phyloP scores from a whole-genome alignment of 345 rosid genomes.

The Pugionium dolabratum region DNA sequence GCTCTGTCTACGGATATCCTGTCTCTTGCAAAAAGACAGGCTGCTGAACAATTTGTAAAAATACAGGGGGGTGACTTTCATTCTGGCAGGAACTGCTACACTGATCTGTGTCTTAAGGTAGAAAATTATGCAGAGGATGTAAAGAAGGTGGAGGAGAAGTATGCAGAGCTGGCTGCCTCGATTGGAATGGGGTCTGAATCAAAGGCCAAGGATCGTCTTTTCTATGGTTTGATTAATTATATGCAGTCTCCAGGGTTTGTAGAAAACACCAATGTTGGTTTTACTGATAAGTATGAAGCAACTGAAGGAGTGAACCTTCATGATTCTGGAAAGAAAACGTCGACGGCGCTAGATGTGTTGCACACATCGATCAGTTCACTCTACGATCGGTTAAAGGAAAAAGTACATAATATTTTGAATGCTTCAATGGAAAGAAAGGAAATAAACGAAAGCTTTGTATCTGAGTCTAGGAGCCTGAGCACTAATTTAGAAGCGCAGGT shows the following conservation, averaged over 20 bases:
- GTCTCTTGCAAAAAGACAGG: slow-evolving; percentile 72
- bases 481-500: slow-evolving; percentile 72
- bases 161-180: slow-evolving; percentile 61
- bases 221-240: slow-evolving; percentile 66
- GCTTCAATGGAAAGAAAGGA: slow-evolving; percentile 45
- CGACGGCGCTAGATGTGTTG: slow-evolving; percentile 55
- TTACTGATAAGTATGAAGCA: slow-evolving; percentile 36
- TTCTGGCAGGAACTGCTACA: slow-evolving; percentile 53
- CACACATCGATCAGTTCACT: slow-evolving; percentile 56
- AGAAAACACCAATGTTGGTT: slow-evolving; percentile 51
- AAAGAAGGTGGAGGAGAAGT: slow-evolving; percentile 60
- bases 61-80: slow-evolving; percentile 51
- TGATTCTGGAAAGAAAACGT: slow-evolving; percentile 55
- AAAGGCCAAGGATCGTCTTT: slow-evolving; percentile 72
- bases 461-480: slow-evolving; percentile 50
- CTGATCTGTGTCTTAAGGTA: slow-evolving; percentile 59
- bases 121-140: slow-evolving; percentile 63
- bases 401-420: slow-evolving; percentile 49
- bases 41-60: slow-evolving; percentile 64
- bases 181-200: slow-evolving; percentile 62
- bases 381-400: slow-evolving; percentile 59
- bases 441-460: slow-evolving; percentile 39
- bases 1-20: slow-evolving; percentile 66
- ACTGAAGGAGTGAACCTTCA: slow-evolving; percentile 40
- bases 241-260: slow-evolving; percentile 62